phyloP scores from a whole-genome alignment of 2,329 filamentous ascomycete genomes.

The Diaporthe sp. region DNA sequence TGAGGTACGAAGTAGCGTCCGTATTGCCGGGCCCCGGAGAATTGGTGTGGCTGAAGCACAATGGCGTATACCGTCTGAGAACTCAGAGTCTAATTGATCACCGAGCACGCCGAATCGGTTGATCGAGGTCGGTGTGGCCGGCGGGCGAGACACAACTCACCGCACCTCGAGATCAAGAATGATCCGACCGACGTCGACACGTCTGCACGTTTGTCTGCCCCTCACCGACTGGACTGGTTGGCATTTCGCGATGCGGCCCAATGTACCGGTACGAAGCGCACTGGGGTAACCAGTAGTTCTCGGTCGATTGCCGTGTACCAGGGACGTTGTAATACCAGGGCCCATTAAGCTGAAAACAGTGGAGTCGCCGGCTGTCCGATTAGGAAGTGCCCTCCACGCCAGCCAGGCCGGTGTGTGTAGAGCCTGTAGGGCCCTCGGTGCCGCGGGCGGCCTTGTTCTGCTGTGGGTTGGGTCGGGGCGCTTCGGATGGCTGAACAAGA shows the following conservation, averaged over 20 bases:
- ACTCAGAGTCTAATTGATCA: slow-evolving; percentile 25
- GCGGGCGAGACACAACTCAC: slow-evolving; percentile 25
- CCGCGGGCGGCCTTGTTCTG: neutral
- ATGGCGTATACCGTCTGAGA: slow-evolving; percentile 16
- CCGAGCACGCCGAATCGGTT: neutral
- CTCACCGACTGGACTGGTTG: slow-evolving; percentile 23
- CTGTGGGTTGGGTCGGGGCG: slow-evolving; percentile 15
- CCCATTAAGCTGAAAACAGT: slow-evolving; percentile 26
- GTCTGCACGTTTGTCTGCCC: neutral
- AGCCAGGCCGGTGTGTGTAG: slow-evolving; percentile 16
- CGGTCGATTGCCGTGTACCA: slow-evolving; percentile 30
- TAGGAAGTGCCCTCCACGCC: slow-evolving; percentile 1
- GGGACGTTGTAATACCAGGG: slow-evolving; percentile 29
- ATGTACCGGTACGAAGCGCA: slow-evolving; percentile 21
- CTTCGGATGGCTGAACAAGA: neutral
- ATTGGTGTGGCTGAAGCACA: slow-evolving; percentile 13
- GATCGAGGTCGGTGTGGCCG: slow-evolving; percentile 21
- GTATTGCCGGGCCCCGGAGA: neutral
- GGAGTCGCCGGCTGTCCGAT: slow-evolving; percentile 7
- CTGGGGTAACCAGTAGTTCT: slow-evolving; percentile 18
- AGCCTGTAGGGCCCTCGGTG: neutral
- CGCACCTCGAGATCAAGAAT: slow-evolving; percentile 6
- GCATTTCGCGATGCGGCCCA: neutral
- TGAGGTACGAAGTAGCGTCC: neutral
- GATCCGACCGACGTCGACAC: neutral